Evolutionary conservation across 75 land plant species (phyloP).

Genomic region (Pinus tabuliformis): DNA sequence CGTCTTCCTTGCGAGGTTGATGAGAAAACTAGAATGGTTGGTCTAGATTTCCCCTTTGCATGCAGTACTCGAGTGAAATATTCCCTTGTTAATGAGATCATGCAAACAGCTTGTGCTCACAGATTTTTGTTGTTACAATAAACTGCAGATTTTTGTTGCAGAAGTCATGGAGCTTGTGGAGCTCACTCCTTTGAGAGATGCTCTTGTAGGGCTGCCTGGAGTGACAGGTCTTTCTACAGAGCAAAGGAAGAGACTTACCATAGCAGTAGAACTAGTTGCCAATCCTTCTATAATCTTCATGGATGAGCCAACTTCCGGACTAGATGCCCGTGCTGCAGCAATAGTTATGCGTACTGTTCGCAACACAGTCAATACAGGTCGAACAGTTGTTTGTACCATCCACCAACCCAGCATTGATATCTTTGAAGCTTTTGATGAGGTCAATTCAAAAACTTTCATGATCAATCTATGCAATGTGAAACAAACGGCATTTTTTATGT

Average conservation of each 20-base stretch:
- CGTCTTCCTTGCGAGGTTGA: constrained; percentile 47
- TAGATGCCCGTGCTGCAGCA: constrained; percentile 43
- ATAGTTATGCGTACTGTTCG: constrained; percentile 36
- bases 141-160: constrained; percentile 25
- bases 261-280: constrained; percentile 34
- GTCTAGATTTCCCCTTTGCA: neutral
- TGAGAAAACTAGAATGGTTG: constrained; percentile 34
- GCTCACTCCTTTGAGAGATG: constrained; percentile 20
- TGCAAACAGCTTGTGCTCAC: neutral
- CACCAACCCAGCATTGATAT: constrained; percentile 44
- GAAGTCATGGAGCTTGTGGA: constrained; percentile 33
- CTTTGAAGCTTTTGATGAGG: constrained; percentile 38
- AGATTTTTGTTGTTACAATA: neutral
- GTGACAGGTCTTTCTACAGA: constrained; percentile 30
- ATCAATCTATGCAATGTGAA: neutral
- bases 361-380: constrained; percentile 34
- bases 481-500: no score
- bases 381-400: constrained; percentile 45
- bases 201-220: constrained; percentile 33
- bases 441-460: neutral
- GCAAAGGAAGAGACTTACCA: constrained; percentile 31
- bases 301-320: constrained; percentile 45
- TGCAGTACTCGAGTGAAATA: neutral
- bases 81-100: neutral
- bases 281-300: constrained; percentile 42